Evolutionary conservation across 352 stramenopile species (phyloP).

Genomic region (Phytophthora pisi): DNA sequence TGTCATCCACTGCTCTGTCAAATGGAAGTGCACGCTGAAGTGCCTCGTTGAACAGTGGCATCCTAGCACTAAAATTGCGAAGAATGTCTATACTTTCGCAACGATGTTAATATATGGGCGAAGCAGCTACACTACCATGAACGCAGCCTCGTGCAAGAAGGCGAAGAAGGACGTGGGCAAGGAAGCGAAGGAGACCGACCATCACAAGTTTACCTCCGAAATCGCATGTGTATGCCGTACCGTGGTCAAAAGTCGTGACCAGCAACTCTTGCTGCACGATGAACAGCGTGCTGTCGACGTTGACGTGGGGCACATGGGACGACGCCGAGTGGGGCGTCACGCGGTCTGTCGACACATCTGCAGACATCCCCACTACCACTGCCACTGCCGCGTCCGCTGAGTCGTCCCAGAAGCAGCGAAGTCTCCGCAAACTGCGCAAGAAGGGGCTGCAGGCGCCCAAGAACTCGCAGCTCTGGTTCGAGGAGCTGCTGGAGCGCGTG

Average conservation of each 20-base stretch:
- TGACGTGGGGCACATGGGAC: slow-evolving; percentile 85
- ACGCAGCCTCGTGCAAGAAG: not conserved
- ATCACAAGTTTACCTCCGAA: not conserved
- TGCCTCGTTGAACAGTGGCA: not conserved
- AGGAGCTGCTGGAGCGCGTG: slow-evolving; percentile 66
- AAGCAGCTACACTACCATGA: not conserved
- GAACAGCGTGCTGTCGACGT: slow-evolving; percentile 71
- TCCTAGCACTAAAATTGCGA: not conserved
- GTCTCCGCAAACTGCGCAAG: slow-evolving; percentile 53
- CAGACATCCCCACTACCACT: not conserved
- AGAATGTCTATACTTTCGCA: not conserved
- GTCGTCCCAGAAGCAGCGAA: slow-evolving; percentile 34
- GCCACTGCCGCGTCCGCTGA: not conserved
- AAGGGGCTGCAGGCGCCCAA: slow-evolving; percentile 51
- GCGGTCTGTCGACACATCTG: too few relatives aligned
- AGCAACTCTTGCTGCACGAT: slow-evolving; percentile 32
- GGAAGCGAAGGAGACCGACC: not conserved
- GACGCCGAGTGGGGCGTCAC: slow-evolving; percentile 31
- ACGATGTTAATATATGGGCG: not conserved
- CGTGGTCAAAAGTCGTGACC: not conserved
- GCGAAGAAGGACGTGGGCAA: not conserved
- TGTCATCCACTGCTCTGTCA: too few relatives aligned
- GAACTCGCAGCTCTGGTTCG: slow-evolving; percentile 73
- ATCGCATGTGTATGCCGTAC: slow-evolving; percentile 2
- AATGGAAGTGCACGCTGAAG: too few relatives aligned